These are phyloP conservation scores for Peronospora destructor DNA, from an alignment of 352 stramenopile species.

Conservation along the genomic window DNA sequence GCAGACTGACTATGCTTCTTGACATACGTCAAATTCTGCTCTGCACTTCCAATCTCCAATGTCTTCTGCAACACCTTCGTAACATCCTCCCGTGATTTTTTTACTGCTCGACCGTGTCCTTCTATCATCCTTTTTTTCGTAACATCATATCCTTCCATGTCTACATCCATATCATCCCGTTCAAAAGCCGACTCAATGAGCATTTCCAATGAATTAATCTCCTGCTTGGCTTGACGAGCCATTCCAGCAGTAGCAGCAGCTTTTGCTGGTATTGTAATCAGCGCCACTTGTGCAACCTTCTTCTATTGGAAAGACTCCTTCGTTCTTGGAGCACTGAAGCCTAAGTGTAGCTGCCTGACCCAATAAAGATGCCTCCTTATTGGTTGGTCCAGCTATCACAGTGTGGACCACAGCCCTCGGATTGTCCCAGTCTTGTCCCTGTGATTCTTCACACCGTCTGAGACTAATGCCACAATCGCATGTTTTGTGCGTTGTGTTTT, in stretches of 20 bases:
- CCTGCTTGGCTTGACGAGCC: conserved; percentile 11
- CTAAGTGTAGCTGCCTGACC: conserved; percentile 1
- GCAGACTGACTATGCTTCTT: conserved; percentile 24
- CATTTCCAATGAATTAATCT: conserved; percentile 5
- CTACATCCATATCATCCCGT: not conserved
- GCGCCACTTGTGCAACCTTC: not conserved
- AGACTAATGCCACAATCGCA: not conserved
- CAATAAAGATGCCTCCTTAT: conserved; percentile 3
- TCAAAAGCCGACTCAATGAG: conserved; percentile 2
- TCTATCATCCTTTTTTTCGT: conserved; percentile 16
- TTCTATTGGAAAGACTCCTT: not conserved
- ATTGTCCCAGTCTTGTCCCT: not conserved
- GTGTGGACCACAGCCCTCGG: conserved; percentile 12
- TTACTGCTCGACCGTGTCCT: conserved; percentile 1
- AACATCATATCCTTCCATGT: not conserved
- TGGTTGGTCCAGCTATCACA: conserved; percentile 8
- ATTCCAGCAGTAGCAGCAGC: conserved; percentile 18
- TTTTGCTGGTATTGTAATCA: conserved; percentile 10
- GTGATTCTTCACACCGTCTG: not conserved
- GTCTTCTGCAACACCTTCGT: conserved; percentile 4
- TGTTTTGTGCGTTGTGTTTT: too few species aligned
- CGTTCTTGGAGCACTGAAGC: not conserved
- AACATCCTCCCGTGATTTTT: conserved; percentile 1
- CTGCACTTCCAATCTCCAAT: not conserved
- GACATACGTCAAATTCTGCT: not conserved